Percentiles rank a stretch among this genome's conserved stretches.
Conservation (phyloP, 441 rosid species). For the Sinapis alba region DNA sequence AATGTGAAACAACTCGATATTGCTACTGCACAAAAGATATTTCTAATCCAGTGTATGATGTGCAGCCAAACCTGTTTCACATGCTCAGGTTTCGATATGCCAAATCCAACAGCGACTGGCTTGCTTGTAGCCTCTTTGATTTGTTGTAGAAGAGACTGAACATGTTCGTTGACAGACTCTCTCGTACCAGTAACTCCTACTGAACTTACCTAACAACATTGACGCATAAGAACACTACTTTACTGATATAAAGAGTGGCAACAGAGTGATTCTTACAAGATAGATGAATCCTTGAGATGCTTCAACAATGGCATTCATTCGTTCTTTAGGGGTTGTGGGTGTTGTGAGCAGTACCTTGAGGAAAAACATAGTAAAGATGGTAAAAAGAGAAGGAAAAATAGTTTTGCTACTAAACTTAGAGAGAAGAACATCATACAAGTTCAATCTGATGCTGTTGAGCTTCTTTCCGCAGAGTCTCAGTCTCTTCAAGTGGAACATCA, state of each 20-base stretch:
- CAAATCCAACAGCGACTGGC: slow-evolving; percentile 95
- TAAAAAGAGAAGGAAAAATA: background rate
- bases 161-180: slow-evolving; percentile 63
- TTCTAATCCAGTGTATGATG: background rate
- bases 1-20: background rate
- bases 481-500: slow-evolving; percentile 94
- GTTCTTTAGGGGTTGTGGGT: slow-evolving; percentile 83
- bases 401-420: background rate
- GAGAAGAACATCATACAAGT: slow-evolving; percentile 48
- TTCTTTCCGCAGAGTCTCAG: slow-evolving; percentile 67
- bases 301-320: slow-evolving; percentile 89
- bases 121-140: slow-evolving; percentile 75
- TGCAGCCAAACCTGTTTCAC: slow-evolving; percentile 69
- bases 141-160: slow-evolving; percentile 65
- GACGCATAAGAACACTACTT: background rate
- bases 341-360: slow-evolving; percentile 86
- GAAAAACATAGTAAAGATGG: background rate
- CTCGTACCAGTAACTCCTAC: slow-evolving; percentile 93
- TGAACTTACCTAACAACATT: slow-evolving; percentile 69
- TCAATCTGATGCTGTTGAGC: slow-evolving; percentile 73
- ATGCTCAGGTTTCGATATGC: slow-evolving; percentile 91
- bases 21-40: background rate
- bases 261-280: slow-evolving; percentile 62
- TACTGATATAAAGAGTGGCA: background rate
- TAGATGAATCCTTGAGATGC: slow-evolving; percentile 90